Evolutionary conservation across 495 filamentous ascomycete species (phyloP).

Genomic region (Penicillium maclennaniae): DNA sequence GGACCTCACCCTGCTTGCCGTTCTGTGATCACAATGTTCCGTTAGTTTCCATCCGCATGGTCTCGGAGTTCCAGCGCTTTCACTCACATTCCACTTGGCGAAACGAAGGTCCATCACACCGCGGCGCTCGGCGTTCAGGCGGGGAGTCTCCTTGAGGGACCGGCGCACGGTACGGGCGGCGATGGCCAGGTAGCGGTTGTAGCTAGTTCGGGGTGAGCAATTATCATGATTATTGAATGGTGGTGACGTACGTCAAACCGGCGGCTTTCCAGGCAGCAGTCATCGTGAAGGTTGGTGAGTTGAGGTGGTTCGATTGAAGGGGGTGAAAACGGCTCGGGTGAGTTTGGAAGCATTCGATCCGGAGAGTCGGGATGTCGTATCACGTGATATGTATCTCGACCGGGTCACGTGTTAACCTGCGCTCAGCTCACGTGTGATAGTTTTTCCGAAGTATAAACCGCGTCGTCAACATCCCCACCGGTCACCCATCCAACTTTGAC

Average conservation of each 20-base stretch:
- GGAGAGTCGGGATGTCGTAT: constrained; percentile 39
- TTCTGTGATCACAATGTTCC: constrained; percentile 53
- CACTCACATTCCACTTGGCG: constrained; percentile 86
- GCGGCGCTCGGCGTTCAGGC: constrained; percentile 81
- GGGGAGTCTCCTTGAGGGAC: constrained; percentile 89
- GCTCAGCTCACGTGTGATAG: constrained; percentile 7
- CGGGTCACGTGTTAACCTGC: neutral
- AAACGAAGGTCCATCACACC: constrained; percentile 88
- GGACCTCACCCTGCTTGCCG: constrained; percentile 91
- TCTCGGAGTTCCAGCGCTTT: constrained; percentile 5
- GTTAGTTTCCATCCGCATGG: constrained; percentile 18
- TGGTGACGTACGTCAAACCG: constrained; percentile 77
- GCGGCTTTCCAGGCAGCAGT: constrained; percentile 97
- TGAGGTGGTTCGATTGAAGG: constrained; percentile 27
- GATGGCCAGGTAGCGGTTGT: constrained; percentile 55
- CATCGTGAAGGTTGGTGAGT: constrained; percentile 65
- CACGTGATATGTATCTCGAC: constrained; percentile 25
- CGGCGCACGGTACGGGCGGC: constrained; percentile 63
- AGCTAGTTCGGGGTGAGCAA: constrained; percentile 38
- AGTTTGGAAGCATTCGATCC: constrained; percentile 39
- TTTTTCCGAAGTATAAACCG: too few relatives aligned
- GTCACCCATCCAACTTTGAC: neutral
- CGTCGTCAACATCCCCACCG: neutral
- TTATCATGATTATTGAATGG: constrained; percentile 1
- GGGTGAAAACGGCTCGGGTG: constrained; percentile 31